These are phyloP conservation scores for Citrus sp. DNA, from an alignment of 345 rosid species.

Conservation along the genomic window DNA sequence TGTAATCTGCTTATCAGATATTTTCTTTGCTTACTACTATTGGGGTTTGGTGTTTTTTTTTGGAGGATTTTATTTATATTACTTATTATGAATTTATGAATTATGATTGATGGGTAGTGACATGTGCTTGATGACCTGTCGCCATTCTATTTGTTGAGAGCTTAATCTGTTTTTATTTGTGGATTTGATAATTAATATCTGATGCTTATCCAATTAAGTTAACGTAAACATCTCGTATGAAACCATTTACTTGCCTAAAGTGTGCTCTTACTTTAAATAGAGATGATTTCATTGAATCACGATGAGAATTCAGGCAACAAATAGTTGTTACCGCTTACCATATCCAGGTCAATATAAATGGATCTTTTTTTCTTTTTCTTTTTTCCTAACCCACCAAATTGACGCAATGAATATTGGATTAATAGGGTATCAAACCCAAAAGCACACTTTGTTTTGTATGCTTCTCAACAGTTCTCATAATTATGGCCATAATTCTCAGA, in stretches of 20 bases:
- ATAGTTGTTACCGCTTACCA: no score
- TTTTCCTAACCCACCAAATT: no score
- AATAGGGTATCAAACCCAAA: background rate
- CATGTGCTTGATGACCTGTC: background rate
- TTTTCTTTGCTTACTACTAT: background rate
- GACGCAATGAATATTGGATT: no score
- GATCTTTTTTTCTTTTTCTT: no score
- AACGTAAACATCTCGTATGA: no score
- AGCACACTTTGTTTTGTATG: background rate
- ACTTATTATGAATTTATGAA: background rate
- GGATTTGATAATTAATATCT: no score
- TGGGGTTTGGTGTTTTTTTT: background rate
- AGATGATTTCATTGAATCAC: no score
- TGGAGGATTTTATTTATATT: background rate
- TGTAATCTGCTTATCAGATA: background rate
- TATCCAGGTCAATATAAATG: no score
- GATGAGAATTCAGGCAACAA: no score
- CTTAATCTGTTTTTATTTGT: background rate
- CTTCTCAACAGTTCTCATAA: background rate
- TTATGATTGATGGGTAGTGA: background rate
- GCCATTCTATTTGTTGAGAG: background rate
- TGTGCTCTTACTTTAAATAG: no score
- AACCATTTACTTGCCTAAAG: no score
- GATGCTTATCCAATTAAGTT: background rate
- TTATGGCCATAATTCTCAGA: background rate